phyloP scores from a whole-genome alignment of 306 rosid species.

The Chamaecrista fasciculata region DNA sequence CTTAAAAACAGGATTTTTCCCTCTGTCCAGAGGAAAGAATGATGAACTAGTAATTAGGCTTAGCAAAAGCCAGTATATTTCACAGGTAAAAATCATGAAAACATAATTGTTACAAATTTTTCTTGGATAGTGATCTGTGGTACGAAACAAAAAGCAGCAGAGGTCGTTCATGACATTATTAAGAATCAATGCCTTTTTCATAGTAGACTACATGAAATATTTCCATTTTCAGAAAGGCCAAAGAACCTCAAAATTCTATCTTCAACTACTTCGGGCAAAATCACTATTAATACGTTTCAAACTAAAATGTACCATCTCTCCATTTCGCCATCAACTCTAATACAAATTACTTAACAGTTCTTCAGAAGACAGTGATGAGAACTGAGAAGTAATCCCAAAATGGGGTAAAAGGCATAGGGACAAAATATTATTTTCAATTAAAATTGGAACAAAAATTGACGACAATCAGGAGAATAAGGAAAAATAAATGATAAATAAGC shows the following conservation, averaged over 20 bases:
- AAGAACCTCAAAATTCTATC: neutral
- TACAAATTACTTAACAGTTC: neutral
- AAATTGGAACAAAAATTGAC: neutral
- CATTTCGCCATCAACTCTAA: neutral
- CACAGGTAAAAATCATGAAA: conserved; percentile 7
- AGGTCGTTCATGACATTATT: neutral
- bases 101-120: neutral
- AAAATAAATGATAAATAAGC: neutral
- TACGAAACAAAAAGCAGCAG: neutral
- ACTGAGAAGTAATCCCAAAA: neutral
- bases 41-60: neutral
- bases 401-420: neutral
- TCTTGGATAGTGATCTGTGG: neutral
- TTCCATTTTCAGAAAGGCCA: neutral
- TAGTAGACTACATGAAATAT: neutral
- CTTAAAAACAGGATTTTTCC: conserved; percentile 2
- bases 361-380: neutral
- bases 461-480: neutral
- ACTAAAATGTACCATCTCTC: neutral
- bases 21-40: neutral
- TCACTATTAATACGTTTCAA: too few species aligned
- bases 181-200: neutral
- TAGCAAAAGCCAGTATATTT: conserved; percentile 3
- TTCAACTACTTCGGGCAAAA: too few species aligned
- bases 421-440: neutral